Evolutionary conservation across 768 basidiomycete genomes (phyloP).

Genomic region (Crucibulum laeve): DNA sequence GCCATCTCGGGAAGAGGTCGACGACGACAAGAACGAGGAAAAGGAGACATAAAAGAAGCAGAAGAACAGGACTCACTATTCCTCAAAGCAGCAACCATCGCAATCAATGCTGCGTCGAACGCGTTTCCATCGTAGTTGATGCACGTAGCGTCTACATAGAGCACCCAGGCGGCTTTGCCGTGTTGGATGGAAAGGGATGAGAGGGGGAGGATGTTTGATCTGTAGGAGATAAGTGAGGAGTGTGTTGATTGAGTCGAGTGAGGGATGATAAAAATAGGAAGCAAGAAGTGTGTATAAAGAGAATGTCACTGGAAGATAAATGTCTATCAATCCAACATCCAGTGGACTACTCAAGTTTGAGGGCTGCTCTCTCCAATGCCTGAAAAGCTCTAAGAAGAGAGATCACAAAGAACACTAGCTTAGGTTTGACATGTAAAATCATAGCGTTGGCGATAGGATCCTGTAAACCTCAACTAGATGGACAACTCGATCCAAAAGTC

Average conservation of each 20-base stretch:
- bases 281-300: not conserved
- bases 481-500: no score
- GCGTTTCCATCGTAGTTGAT: conserved; percentile 98
- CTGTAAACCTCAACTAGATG: no score
- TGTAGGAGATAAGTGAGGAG: conserved; percentile 18
- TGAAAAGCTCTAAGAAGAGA: no score
- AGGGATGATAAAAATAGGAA: not conserved
- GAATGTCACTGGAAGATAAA: no score
- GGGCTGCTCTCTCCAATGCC: no score
- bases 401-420: no score
- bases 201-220: conserved; percentile 63
- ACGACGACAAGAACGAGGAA: not conserved
- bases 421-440: no score
- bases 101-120: conserved; percentile 86
- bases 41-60: not conserved
- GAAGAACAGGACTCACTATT: conserved; percentile 56
- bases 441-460: no score
- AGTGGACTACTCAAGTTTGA: no score
- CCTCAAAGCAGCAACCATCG: conserved; percentile 80
- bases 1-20: not conserved
- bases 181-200: conserved; percentile 74
- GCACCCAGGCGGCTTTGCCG: conserved; percentile 81
- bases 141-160: conserved; percentile 94
- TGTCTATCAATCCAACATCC: no score
- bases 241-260: not conserved